phyloP scores from a whole-genome alignment of 768 basidiomycete species.

The Russula abietina region DNA sequence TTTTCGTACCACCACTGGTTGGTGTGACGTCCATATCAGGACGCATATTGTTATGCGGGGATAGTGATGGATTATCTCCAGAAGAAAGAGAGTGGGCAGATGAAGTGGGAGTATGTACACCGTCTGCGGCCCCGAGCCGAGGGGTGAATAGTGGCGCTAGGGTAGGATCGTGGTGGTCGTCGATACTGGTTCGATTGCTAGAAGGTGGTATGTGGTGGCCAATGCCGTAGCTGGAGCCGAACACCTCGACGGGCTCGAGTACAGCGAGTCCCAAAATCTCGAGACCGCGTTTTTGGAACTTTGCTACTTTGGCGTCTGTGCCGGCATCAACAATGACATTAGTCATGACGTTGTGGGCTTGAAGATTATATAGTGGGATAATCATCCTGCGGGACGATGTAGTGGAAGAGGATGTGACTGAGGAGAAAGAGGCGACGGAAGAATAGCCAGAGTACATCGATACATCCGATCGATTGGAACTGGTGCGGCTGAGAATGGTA shows the following conservation, averaged over 20 bases:
- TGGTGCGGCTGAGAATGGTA: constrained; percentile 37
- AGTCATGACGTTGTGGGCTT: constrained; percentile 82
- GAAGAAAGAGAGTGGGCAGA: constrained; percentile 23
- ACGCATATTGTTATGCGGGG: constrained; percentile 26
- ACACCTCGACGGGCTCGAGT: constrained; percentile 75
- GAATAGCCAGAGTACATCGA: constrained; percentile 41
- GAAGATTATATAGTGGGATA: constrained; percentile 80
- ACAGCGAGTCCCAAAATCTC: constrained; percentile 73
- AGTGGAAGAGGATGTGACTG: constrained; percentile 35
- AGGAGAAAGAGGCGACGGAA: constrained; percentile 41
- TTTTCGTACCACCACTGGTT: constrained; percentile 48
- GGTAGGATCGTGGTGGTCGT: constrained; percentile 19
- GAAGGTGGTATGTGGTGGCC: constrained; percentile 16
- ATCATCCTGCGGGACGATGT: constrained; percentile 59
- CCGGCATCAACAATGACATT: constrained; percentile 85
- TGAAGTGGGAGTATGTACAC: constrained; percentile 20
- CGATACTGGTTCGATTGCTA: constrained; percentile 32
- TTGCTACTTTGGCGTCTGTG: constrained; percentile 59
- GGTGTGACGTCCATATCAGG: constrained; percentile 27
- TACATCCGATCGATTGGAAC: constrained; percentile 49
- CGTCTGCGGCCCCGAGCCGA: constrained; percentile 11
- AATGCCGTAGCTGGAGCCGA: constrained; percentile 37
- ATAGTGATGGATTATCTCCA: constrained; percentile 16
- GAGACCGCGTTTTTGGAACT: constrained; percentile 62
- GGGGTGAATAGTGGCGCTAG: neutral